Base-by-base conservation (phyloP, 176 grass and related monocot species). In the Carex parvula region DNA sequence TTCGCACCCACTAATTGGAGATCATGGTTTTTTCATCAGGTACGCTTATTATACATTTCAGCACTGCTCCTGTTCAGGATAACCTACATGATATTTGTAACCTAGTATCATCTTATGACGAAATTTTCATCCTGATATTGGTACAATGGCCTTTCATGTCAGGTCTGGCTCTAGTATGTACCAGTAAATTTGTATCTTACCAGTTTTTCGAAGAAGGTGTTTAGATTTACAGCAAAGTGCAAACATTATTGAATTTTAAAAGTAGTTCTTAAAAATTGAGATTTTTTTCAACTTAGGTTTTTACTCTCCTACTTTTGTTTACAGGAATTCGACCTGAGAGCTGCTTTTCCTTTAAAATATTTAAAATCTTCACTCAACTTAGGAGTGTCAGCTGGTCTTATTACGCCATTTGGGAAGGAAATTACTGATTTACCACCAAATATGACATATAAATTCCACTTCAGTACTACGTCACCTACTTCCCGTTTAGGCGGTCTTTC, bases 401-500 rank as follows among this genome's bases (percentile, higher is more conserved):
- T 97, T 84, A 26, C 91, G 68, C 92, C 88, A n/a, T 83, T 90
- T 70, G 87, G 87, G 59, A 89, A 81, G 68, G 88, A 86, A 79
- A 90, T 94, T 70, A 83, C 91, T 84, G 69, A 95, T 74, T 90
- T 77, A 0, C 57, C 88, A 64, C 88, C 89, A 74, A 76, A 93
- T 42, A 87, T 95, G 67, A 82, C 89, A 66, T 91, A 95, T 64
- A 93, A 90, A 37, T 99, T 99, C 79, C 87, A 90, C 66, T 89
- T 99, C 59, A 93, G 92, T 21, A 87, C 92, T 76, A 88, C 85
- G 83, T 97, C 90, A 87, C 87, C 85, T 42, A 71, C 88, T 59
- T 89, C 88, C 44, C 88, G 75, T 72, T 74, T 94, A 61, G 84
- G 94, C 68, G 86, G 85, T 13, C 60, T 92, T 65, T 91, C 91